Conservation (phyloP, 108 stramenopile species). For the Chaetoceros tenuissimus region DNA sequence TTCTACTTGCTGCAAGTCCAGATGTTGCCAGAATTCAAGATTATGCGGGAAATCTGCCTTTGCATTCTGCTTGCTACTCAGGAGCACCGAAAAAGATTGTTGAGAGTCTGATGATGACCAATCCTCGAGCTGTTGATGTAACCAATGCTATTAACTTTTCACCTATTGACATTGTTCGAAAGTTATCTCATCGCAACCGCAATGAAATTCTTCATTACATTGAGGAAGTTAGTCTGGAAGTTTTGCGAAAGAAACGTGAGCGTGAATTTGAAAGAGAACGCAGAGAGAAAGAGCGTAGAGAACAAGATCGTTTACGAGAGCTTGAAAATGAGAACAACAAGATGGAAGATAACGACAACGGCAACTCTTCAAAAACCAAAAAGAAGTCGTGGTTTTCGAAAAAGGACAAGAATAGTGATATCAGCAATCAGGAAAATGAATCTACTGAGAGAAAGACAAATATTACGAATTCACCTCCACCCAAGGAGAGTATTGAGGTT, state of each 20-base stretch:
- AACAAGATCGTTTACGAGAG: not conserved
- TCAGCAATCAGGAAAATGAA: not conserved
- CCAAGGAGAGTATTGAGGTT: not conserved
- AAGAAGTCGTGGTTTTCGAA: not conserved
- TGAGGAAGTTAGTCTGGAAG: conserved; percentile 7
- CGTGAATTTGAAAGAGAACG: too few relatives aligned
- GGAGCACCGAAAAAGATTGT: conserved; percentile 48
- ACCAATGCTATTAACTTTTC: conserved; percentile 69
- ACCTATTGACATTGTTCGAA: conserved; percentile 61
- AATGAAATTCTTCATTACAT: conserved; percentile 29
- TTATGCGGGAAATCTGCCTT: conserved; percentile 66
- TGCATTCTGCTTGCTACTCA: conserved; percentile 79
- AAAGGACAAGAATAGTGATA: not conserved
- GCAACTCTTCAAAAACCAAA: not conserved
- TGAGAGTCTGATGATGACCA: conserved; percentile 37
- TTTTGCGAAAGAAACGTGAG: not conserved
- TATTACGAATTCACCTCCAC: not conserved
- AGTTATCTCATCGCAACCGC: conserved; percentile 67
- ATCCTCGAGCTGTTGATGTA: conserved; percentile 57
- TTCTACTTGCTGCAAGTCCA: conserved; percentile 42
- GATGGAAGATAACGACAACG: not conserved
- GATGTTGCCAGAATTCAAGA: conserved; percentile 45
- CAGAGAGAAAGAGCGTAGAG: not conserved
- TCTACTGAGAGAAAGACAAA: not conserved
- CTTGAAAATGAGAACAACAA: not conserved